phyloP scores from a whole-genome alignment of 2,329 filamentous ascomycete species.

The Ophiostoma sp. region DNA sequence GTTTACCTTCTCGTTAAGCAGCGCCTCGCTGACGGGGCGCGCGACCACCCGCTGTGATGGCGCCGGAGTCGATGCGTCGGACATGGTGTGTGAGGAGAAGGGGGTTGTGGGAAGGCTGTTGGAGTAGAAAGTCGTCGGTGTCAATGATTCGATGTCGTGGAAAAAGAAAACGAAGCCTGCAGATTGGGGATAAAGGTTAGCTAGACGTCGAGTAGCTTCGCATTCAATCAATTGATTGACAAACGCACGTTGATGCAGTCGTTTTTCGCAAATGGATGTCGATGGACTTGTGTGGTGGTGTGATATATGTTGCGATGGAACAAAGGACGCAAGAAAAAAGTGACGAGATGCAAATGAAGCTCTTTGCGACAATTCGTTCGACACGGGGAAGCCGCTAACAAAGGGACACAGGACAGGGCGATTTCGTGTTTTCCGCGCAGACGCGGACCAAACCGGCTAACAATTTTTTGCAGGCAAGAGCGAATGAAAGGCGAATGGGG shows the following conservation, averaged over 20 bases:
- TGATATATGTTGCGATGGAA: background rate
- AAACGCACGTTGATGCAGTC: conserved; percentile 5
- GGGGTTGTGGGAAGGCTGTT: background rate
- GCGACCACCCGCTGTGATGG: conserved; percentile 63
- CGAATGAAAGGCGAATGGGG: background rate
- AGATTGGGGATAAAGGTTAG: background rate
- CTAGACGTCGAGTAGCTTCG: background rate
- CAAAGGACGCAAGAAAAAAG: background rate
- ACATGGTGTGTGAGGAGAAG: conserved; percentile 49
- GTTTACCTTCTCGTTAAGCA: conserved; percentile 96
- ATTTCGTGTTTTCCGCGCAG: conserved; percentile 26
- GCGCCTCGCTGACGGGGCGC: conserved; percentile 92
- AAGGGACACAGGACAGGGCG: background rate
- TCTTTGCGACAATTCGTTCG: conserved; percentile 2
- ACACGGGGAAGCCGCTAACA: background rate
- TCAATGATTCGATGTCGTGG: background rate
- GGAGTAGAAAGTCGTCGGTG: background rate
- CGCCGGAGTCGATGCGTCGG: conserved; percentile 55
- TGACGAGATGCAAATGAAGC: background rate
- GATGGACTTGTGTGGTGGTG: background rate
- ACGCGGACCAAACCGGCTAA: conserved; percentile 31
- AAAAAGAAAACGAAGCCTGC: background rate
- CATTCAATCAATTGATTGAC: background rate
- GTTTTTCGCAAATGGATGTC: background rate
- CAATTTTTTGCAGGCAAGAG: background rate